Evolutionary conservation across 2,329 filamentous ascomycete species (phyloP), one percentile per base, ranked within the genome.

Genomic region (Onygena corvina): DNA sequence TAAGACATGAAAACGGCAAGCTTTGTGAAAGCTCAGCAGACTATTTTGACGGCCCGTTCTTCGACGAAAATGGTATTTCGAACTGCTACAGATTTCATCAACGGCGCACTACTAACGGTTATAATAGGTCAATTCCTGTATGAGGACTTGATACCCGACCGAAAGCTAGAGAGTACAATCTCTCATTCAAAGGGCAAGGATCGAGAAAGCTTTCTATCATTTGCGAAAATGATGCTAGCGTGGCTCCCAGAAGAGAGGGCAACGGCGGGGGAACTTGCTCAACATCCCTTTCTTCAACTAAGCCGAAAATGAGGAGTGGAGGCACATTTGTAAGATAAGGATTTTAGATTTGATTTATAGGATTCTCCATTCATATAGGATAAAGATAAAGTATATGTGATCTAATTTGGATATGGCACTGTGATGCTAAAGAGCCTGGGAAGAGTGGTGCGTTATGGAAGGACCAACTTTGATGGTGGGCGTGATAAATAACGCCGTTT

Each of bases 31-130:
- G 56, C 1, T 57, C 61, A 45, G 56, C 61, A 42, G 57, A 65
- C 52, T 69, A 62, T 50, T 67, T 63, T 36, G 51, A 56, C 52
- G 62, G 65, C 48, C 64, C 53, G 51, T 49, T 57, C 52, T 53
- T 52, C 52, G 31, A 49, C 14, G 4, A 59, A 60, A 35, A 45
- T 60, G 29, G 61, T 60, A 16, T 48, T 46, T 27, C 54, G 2
- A 57, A 57, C 36, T 46, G 40, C 20, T 23, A 29, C 50, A 29
- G 49, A 25, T 38, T 50, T 49, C 50, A 56, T 48, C 31, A 48
- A 56, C 46, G 53, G 52, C 18, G 36, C 55, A 50, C 35, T 60
- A 27, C 52, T 61, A 48, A 59, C 59, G 5, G 53, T 44, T 25
- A 50, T 56, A 2, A 55, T 53, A 14, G 52, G 40, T 16, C 2